Conservation (phyloP, 352 stramenopile species). For the Globisporangium mamillatum region DNA sequence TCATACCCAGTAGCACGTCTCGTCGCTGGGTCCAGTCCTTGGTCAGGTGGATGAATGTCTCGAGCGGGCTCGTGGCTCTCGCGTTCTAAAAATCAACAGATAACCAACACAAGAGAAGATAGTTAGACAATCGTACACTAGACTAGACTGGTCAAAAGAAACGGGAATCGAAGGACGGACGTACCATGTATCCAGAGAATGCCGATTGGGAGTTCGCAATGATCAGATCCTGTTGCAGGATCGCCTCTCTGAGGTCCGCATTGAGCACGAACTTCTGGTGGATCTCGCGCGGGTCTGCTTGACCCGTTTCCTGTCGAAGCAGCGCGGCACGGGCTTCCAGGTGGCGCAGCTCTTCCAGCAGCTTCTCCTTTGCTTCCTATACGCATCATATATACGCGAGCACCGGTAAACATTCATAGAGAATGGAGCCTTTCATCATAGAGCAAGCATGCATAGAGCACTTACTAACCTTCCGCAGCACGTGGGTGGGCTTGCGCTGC, state of each 20-base stretch:
- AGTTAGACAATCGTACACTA: not conserved
- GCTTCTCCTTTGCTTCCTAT: slow-evolving; percentile 11
- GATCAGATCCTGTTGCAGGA: slow-evolving; percentile 10
- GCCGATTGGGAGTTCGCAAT: slow-evolving; percentile 8
- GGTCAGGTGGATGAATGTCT: slow-evolving; percentile 13
- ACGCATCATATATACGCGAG: too few relatives aligned
- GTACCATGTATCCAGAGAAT: slow-evolving; percentile 11
- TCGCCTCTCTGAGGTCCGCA: slow-evolving; percentile 8
- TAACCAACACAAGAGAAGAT: not conserved
- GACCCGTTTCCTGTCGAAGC: slow-evolving; percentile 5
- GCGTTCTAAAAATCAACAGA: not conserved
- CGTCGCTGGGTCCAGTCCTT: slow-evolving; percentile 28
- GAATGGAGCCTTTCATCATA: too few relatives aligned
- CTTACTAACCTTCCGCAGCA: too few relatives aligned
- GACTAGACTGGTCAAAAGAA: too few relatives aligned
- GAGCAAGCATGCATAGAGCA: too few relatives aligned
- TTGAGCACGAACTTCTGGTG: not conserved
- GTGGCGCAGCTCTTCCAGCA: slow-evolving; percentile 9
- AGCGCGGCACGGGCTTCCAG: slow-evolving; percentile 11
- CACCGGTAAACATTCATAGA: too few relatives aligned
- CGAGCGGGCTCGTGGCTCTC: slow-evolving; percentile 4
- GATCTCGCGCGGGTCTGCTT: not conserved
- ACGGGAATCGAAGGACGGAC: not conserved
- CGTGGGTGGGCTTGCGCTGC: too few relatives aligned
- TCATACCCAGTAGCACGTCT: slow-evolving; percentile 24